Evolutionary conservation across 192 early-diverging fungal species (phyloP).

Genomic region (Entomortierella beljakovae): DNA sequence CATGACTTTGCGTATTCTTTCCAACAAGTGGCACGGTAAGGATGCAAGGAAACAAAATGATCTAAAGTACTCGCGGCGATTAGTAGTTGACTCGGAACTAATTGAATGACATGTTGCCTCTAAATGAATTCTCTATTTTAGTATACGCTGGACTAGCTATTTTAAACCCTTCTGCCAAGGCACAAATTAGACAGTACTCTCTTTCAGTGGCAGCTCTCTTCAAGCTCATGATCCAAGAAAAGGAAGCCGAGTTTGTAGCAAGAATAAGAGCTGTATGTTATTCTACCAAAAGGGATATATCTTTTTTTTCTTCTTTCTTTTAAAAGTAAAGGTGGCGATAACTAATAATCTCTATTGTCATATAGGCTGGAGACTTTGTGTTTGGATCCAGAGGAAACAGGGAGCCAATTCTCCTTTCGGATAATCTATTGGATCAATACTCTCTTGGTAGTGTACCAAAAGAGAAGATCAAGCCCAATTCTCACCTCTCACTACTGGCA

Average conservation of each 20-base stretch:
- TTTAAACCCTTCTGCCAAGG: conserved; percentile 88
- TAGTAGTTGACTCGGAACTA: no score
- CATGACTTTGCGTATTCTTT: conserved; percentile 93
- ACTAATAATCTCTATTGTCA: not conserved
- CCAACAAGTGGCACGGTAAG: conserved; percentile 96
- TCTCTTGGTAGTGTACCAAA: conserved; percentile 87
- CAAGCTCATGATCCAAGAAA: conserved; percentile 94
- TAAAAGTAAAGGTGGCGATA: no score
- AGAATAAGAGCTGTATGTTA: conserved; percentile 70
- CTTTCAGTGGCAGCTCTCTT: conserved; percentile 90
- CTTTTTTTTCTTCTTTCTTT: no score
- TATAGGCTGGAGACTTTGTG: conserved; percentile 82
- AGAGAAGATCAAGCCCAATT: conserved; percentile 81
- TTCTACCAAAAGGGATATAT: not conserved
- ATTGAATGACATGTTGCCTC: no score
- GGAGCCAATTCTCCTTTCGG: conserved; percentile 80
- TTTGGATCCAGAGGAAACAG: conserved; percentile 77
- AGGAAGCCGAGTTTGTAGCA: conserved; percentile 78
- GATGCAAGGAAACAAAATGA: no score
- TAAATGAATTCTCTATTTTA: no score
- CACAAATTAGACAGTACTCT: conserved; percentile 91
- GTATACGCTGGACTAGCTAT: conserved; percentile 82
- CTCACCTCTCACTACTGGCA: conserved; percentile 92
- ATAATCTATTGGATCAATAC: conserved; percentile 86
- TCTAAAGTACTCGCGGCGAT: no score